phyloP scores from a whole-genome alignment of 2,329 filamentous ascomycete genomes.

The Hypomyces rosellus region DNA sequence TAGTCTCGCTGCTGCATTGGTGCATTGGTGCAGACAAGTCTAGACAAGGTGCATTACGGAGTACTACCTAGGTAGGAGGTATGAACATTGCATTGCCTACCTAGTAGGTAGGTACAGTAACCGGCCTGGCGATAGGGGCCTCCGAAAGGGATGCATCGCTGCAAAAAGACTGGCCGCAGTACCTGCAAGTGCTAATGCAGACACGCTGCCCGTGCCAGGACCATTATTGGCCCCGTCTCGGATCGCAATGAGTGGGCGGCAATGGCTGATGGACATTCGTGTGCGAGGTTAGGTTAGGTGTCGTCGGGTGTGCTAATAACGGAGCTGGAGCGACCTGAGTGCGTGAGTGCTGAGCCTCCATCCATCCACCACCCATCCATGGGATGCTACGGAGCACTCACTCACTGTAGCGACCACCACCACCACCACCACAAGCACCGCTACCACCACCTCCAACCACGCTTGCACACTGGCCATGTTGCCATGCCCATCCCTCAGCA shows the following conservation, averaged over 20 bases:
- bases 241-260: conserved; percentile 6
- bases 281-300: background rate
- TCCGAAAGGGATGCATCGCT: background rate
- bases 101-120: no score
- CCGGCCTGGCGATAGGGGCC: no score
- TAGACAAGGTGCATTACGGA: no score
- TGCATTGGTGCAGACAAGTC: no score
- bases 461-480: background rate
- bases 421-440: no score
- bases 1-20: no score
- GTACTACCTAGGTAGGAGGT: no score
- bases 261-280: conserved; percentile 3
- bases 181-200: conserved; percentile 3
- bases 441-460: background rate
- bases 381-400: no score
- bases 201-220: conserved; percentile 1
- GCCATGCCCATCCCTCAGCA: background rate
- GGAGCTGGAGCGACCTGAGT: no score
- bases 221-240: conserved; percentile 7
- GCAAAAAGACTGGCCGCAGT: background rate
- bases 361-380: no score
- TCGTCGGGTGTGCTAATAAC: background rate
- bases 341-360: no score
- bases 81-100: no score
- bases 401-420: background rate